These are phyloP conservation scores for Ceratobasidium sp. DNA, from an alignment of 1,284 basidiomycete species.

Conservation along the genomic window DNA sequence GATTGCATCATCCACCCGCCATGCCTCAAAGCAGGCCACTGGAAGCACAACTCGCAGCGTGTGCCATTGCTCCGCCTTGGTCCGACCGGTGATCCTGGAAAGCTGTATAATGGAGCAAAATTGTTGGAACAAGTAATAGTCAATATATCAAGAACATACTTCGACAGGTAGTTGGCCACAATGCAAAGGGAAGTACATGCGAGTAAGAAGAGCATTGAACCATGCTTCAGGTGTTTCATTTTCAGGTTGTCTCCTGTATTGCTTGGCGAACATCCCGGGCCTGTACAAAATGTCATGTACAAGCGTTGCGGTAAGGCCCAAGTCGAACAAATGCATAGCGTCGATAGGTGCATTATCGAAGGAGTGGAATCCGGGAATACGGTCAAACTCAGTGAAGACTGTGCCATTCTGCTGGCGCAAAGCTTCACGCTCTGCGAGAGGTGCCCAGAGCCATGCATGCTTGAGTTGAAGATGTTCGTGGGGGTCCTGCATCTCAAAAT, in stretches of 20 bases:
- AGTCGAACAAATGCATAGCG: conserved; percentile 9
- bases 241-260: not conserved
- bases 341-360: not conserved
- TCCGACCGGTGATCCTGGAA: not conserved
- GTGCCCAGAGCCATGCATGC: not conserved
- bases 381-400: not conserved
- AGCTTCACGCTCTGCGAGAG: not conserved
- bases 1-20: not conserved
- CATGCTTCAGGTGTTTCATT: not conserved
- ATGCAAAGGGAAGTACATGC: conserved; percentile 5
- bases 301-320: not conserved
- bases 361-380: not conserved
- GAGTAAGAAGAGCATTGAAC: not conserved
- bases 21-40: conserved; percentile 6
- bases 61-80: conserved; percentile 28
- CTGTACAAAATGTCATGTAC: not conserved
- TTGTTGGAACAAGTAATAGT: too few relatives aligned
- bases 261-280: not conserved
- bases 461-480: not conserved
- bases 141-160: not conserved
- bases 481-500: not conserved
- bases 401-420: not conserved
- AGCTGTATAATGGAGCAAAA: too few relatives aligned
- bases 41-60: not conserved
- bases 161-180: not conserved